These are phyloP conservation scores for Blastomyces parvus DNA, from an alignment of 2,329 filamentous ascomycete genomes.

Conservation along the genomic window DNA sequence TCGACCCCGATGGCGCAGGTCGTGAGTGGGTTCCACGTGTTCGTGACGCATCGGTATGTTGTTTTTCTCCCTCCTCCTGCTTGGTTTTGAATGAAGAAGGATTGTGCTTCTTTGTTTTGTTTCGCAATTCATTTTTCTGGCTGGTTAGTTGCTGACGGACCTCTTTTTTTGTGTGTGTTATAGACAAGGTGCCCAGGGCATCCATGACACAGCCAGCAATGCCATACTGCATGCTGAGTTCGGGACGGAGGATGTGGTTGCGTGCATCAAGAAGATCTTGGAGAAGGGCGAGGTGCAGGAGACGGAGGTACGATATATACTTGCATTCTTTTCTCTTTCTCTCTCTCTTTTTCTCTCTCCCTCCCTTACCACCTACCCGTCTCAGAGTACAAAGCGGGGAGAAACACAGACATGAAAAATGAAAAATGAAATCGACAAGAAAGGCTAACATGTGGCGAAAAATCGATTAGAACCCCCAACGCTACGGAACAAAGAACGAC, in stretches of 20 bases:
- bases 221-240: slow-evolving; percentile 74
- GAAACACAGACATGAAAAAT: not conserved
- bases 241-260: slow-evolving; percentile 67
- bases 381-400: not conserved
- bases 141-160: not conserved
- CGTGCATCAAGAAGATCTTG: slow-evolving; percentile 72
- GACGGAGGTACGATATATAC: slow-evolving; percentile 38
- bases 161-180: not conserved
- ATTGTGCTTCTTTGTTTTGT: too few species aligned
- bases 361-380: not conserved
- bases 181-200: slow-evolving; percentile 79
- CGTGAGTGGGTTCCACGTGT: slow-evolving; percentile 79
- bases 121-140: too few species aligned
- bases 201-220: slow-evolving; percentile 67
- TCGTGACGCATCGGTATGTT: slow-evolving; percentile 71
- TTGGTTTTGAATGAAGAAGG: too few species aligned
- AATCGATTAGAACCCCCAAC: slow-evolving; percentile 22
- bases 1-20: slow-evolving; percentile 74
- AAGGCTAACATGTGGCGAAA: slow-evolving; percentile 13
- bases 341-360: slow-evolving; percentile 4
- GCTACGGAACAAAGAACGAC: slow-evolving; percentile 26
- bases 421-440: not conserved
- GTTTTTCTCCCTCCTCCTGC: not conserved
- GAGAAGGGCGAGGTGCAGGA: slow-evolving; percentile 63
- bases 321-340: slow-evolving; percentile 7